These are phyloP conservation scores for Microdochium bolleyi DNA, from an alignment of 2,329 filamentous ascomycete species.

Conservation along the genomic window DNA sequence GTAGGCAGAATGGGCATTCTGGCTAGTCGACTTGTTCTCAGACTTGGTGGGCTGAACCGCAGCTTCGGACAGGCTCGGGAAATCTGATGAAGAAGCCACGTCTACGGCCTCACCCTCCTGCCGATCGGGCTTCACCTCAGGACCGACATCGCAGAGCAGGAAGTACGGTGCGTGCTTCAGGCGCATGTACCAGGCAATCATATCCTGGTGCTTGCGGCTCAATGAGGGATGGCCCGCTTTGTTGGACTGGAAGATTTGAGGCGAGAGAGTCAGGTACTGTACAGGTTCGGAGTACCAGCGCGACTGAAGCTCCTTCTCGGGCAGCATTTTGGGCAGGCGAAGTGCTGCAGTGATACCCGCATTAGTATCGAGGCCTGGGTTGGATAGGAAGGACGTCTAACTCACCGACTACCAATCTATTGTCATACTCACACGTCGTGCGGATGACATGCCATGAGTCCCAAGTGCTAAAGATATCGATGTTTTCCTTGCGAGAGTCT, in stretches of 20 bases:
- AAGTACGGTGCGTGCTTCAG: slow-evolving; percentile 56
- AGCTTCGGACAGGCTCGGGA: slow-evolving; percentile 66
- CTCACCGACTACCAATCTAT: slow-evolving; percentile 78
- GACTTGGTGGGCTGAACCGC: slow-evolving; percentile 29
- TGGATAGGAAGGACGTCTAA: slow-evolving; percentile 1
- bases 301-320: slow-evolving; percentile 51
- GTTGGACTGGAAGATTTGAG: slow-evolving; percentile 50
- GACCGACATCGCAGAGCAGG: slow-evolving; percentile 54
- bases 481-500: slow-evolving; percentile 28
- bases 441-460: slow-evolving; percentile 90
- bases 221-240: slow-evolving; percentile 54
- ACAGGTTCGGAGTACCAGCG: slow-evolving; percentile 65
- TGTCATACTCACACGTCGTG: slow-evolving; percentile 76
- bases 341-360: slow-evolving; percentile 32
- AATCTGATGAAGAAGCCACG: slow-evolving; percentile 39
- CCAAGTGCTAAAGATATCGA: slow-evolving; percentile 76
- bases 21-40: slow-evolving; percentile 28
- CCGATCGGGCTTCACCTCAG: slow-evolving; percentile 26
- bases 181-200: slow-evolving; percentile 56
- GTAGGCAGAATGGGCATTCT: slow-evolving; percentile 60
- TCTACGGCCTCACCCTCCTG: slow-evolving; percentile 20
- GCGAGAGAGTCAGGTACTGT: slow-evolving; percentile 49
- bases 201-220: slow-evolving; percentile 49
- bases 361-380: slow-evolving; percentile 5
- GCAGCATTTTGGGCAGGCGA: slow-evolving; percentile 49